Evolutionary conservation across 805 yeast genomes (phyloP).

Genomic region (Starmera dryadoides): DNA sequence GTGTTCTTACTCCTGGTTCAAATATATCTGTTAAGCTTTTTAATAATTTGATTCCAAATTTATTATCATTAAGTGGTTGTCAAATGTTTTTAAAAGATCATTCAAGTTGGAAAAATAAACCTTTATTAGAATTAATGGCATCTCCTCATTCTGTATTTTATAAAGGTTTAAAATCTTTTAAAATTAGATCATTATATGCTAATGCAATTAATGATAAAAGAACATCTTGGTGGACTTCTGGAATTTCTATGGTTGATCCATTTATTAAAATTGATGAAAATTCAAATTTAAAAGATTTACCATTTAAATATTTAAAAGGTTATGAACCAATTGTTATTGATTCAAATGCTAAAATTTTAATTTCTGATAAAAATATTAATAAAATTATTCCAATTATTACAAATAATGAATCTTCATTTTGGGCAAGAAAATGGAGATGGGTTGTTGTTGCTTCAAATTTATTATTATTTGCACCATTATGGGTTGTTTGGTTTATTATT

Average conservation of each 20-base stretch:
- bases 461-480: conserved; percentile 52
- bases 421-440: conserved; percentile 40
- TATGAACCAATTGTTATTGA: conserved; percentile 57
- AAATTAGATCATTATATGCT: conserved; percentile 54
- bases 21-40: conserved; percentile 44
- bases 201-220: conserved; percentile 76
- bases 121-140: conserved; percentile 63
- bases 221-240: conserved; percentile 79
- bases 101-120: too few relatives aligned
- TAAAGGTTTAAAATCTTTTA: conserved; percentile 47
- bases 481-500: conserved; percentile 51
- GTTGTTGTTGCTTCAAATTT: conserved; percentile 35
- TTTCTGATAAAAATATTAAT: conserved; percentile 12
- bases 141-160: conserved; percentile 51
- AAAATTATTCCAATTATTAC: conserved; percentile 1
- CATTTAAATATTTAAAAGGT: conserved; percentile 37
- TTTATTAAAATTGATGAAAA: conserved; percentile 35
- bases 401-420: conserved; percentile 20
- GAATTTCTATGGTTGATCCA: conserved; percentile 57
- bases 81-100: conserved; percentile 63
- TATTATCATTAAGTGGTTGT: conserved; percentile 64
- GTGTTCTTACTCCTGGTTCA: conserved; percentile 54
- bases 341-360: conserved; percentile 33
- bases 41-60: conserved; percentile 55
- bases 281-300: conserved; percentile 33